Evolutionary conservation across 441 rosid species (phyloP), one percentile per base, ranked within the genome.

Genomic region (Pelargonium cotyledonis): DNA sequence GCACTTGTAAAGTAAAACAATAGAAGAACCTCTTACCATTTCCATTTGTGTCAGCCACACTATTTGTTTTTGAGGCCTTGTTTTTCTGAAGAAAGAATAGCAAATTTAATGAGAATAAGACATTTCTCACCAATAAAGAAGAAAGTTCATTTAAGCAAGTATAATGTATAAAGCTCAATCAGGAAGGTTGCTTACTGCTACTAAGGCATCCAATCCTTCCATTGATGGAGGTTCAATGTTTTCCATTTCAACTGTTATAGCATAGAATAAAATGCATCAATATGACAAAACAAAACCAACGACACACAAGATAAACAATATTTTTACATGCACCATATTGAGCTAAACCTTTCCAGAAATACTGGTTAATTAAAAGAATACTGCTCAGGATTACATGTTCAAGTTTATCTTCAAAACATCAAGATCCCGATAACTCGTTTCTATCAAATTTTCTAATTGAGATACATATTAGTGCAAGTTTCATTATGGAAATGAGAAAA

Each of bases 181-280:
- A 16, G 6, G 29, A 7, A 70, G 66, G 23, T 38, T 18, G 71
- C 91, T 77, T 75, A 91, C 98, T 41, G 79, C 81, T 51, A 91
- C 66, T 78, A 89, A 76, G 15, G 53, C 64, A 68, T 81, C 95
- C 71, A 94, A 79, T 68, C 88, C 94, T 68, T 89, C 62, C 62
- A 57, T 57, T 57, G 62, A 57, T 18, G 62, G 62, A 57, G 29
- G 62, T 8, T 57, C 9, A 18, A 57, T 57, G 62, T 57, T 26
- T 16, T 57, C 93, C 97, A 91, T 86, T 46, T 55, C 68, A 38
- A 96, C 62, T 57, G 26, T 57, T 18, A 16, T 57, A 53, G 15
- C 8, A 53, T n/a, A 1, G 58, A 53, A 53, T 2, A 53, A 53
- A n/a, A 19, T 31, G 38, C 5, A 31, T 31, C 19, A 53, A 53